Evolutionary conservation across 2,329 filamentous ascomycete species (phyloP).

Genomic region (Chaetomium strumarium): DNA sequence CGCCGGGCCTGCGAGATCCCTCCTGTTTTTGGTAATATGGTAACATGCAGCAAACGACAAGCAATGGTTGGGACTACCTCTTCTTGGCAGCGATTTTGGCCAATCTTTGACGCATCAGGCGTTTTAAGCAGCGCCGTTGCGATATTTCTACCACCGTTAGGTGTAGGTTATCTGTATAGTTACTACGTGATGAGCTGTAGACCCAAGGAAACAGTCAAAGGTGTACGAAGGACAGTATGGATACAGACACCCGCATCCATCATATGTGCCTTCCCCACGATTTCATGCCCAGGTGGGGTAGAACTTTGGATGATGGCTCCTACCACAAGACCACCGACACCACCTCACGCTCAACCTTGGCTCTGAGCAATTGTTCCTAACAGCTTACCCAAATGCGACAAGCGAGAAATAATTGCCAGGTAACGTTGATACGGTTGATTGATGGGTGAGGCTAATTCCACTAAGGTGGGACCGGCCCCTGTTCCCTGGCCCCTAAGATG

Average conservation of each 20-base stretch:
- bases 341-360: slow-evolving; percentile 6
- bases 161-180: too few relatives aligned
- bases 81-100: slow-evolving; percentile 11
- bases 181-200: too few relatives aligned
- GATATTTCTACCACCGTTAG: not conserved
- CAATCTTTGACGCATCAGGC: not conserved
- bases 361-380: slow-evolving; percentile 13
- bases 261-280: too few relatives aligned
- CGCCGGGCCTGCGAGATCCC: not conserved
- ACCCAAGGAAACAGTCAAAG: too few relatives aligned
- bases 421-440: slow-evolving; percentile 1
- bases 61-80: slow-evolving; percentile 10
- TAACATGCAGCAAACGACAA: slow-evolving; percentile 3
- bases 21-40: not conserved
- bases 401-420: slow-evolving; percentile 7
- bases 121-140: not conserved
- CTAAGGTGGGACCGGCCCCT: not conserved
- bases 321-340: too few relatives aligned
- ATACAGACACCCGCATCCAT: too few relatives aligned
- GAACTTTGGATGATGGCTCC: too few relatives aligned
- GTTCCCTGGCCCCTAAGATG: slow-evolving; percentile 15
- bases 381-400: slow-evolving; percentile 18
- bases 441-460: not conserved
- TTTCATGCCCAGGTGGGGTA: too few relatives aligned
- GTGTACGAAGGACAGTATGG: too few relatives aligned